Evolutionary conservation across 2,329 filamentous ascomycete species (phyloP).

Genomic region (Aspergillus fumigatiaffinis): DNA sequence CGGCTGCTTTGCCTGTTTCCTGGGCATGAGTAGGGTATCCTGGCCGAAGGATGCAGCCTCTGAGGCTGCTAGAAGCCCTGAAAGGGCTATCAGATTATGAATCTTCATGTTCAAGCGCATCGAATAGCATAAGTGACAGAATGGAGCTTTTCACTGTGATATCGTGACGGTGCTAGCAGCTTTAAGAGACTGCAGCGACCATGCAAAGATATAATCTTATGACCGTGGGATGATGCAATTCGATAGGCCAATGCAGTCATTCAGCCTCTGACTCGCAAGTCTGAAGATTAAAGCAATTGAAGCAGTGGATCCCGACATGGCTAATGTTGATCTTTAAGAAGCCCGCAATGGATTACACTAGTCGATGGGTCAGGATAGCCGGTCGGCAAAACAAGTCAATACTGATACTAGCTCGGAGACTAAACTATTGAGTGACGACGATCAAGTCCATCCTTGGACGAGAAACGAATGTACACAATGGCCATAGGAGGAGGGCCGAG

Average conservation of each 20-base stretch:
- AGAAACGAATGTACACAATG: no score
- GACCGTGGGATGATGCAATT: constrained; percentile 12
- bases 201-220: background rate
- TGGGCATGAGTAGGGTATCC: constrained; percentile 9
- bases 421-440: background rate
- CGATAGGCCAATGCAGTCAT: background rate
- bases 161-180: background rate
- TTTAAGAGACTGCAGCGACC: background rate
- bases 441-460: background rate
- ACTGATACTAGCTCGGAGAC: background rate
- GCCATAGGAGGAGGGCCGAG: no score
- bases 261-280: background rate
- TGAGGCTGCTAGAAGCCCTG: constrained; percentile 13
- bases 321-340: background rate
- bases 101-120: constrained; percentile 16
- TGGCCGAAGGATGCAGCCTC: constrained; percentile 12
- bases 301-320: no score
- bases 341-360: background rate
- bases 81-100: constrained; percentile 2
- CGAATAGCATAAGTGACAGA: background rate
- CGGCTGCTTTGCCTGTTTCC: constrained; percentile 21
- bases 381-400: background rate
- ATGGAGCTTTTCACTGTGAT: background rate
- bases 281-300: background rate
- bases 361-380: background rate